Evolutionary conservation across 345 rosid species (phyloP).

Genomic region (Stellera chamaejasme): DNA sequence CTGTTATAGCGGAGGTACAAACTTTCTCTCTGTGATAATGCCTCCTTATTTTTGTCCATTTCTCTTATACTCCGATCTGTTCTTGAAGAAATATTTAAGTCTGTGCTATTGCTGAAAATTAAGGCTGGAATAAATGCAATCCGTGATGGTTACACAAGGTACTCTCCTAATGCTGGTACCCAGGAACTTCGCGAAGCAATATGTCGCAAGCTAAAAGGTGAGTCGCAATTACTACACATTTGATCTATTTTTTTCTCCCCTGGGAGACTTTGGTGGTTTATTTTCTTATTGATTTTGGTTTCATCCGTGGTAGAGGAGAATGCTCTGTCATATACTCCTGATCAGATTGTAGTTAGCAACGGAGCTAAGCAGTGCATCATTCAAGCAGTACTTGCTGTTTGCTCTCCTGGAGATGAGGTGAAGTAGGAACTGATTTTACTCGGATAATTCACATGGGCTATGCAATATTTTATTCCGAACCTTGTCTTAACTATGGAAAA

Average conservation of each 20-base stretch:
- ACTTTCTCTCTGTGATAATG: background rate
- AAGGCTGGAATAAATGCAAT: constrained; percentile 94
- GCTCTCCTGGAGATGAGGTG: constrained; percentile 98
- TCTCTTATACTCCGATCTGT: background rate
- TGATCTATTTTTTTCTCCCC: background rate
- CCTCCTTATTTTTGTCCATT: background rate
- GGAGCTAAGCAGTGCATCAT: constrained; percentile 84
- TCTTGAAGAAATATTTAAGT: background rate
- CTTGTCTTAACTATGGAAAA: no score
- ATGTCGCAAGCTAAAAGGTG: constrained; percentile 79
- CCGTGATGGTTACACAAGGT: constrained; percentile 82
- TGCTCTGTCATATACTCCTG: constrained; percentile 68
- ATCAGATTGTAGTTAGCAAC: constrained; percentile 87
- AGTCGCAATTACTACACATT: background rate
- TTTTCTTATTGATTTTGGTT: background rate
- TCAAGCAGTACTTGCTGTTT: constrained; percentile 90
- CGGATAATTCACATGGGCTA: no score
- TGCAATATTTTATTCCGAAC: no score
- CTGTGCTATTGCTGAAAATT: constrained; percentile 2
- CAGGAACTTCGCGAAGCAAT: constrained; percentile 75
- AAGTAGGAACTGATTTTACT: background rate
- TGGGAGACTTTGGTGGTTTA: background rate
- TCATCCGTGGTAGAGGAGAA: constrained; percentile 58
- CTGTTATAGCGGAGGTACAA: constrained; percentile 63
- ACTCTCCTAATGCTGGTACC: constrained; percentile 88